Conservation (phyloP, 441 rosid genomes). For the Breynia disticha region DNA sequence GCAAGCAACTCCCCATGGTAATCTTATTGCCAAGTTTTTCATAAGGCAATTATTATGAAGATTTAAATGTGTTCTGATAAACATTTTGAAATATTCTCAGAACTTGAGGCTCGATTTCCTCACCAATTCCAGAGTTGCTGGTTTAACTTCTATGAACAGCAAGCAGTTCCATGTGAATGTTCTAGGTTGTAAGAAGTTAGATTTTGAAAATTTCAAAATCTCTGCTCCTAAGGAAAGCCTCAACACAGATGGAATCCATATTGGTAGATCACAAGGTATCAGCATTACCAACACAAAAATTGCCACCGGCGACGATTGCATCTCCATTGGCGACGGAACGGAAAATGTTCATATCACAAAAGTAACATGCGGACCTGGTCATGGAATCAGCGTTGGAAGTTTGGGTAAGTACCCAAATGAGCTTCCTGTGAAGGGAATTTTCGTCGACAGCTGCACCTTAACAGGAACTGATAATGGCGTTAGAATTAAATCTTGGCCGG, state of each 20-base stretch:
- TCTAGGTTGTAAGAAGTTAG: constrained; percentile 1
- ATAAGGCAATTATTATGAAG: too few relatives aligned
- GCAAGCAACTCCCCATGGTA: constrained; percentile 34
- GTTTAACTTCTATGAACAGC: constrained; percentile 6
- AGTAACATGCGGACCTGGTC: constrained; percentile 14
- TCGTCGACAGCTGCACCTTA: constrained; percentile 14
- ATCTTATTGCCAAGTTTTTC: not conserved
- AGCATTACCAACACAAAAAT: not conserved
- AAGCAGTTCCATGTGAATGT: constrained; percentile 8
- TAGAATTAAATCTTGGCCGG: constrained; percentile 41
- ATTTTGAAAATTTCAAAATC: not conserved
- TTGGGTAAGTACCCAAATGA: constrained; percentile 22
- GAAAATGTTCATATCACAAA: not conserved
- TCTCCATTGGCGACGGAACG: constrained; percentile 21
- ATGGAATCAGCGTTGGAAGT: constrained; percentile 29
- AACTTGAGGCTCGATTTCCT: constrained; percentile 28
- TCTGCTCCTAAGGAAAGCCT: not conserved
- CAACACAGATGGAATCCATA: constrained; percentile 9
- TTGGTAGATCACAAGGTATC: constrained; percentile 1
- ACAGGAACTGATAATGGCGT: constrained; percentile 19
- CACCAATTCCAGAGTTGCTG: not conserved
- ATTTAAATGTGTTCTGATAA: not conserved
- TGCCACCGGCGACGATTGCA: constrained; percentile 22
- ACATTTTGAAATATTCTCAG: constrained; percentile 11
- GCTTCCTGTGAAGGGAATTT: constrained; percentile 15